Evolutionary conservation across 495 filamentous ascomycete species (phyloP).

Genomic region (Achaetomiella virescens): DNA sequence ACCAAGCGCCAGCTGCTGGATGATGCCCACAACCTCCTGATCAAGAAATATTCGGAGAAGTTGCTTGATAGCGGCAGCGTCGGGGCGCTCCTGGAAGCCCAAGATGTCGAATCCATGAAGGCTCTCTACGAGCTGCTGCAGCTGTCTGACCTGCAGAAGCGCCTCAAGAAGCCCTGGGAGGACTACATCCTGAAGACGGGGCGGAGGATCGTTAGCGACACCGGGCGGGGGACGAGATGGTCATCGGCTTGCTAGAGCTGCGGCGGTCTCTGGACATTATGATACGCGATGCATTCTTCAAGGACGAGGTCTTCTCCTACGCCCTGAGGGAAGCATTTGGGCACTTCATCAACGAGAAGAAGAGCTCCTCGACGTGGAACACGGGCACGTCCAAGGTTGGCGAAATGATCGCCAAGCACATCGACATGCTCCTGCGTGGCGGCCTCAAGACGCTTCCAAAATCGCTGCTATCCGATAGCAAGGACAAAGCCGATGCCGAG

Average conservation of each 20-base stretch:
- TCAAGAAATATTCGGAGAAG: slow-evolving; percentile 53
- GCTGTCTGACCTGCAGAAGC: slow-evolving; percentile 53
- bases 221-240: slow-evolving; percentile 75
- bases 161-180: slow-evolving; percentile 66
- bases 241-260: slow-evolving; percentile 71
- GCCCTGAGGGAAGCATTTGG: slow-evolving; percentile 78
- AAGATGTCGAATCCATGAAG: slow-evolving; percentile 59
- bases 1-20: slow-evolving; percentile 71
- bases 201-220: slow-evolving; percentile 70
- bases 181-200: slow-evolving; percentile 74
- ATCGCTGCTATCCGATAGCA: slow-evolving; percentile 45
- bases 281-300: slow-evolving; percentile 64
- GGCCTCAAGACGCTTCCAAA: slow-evolving; percentile 74
- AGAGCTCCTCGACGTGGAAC: slow-evolving; percentile 60
- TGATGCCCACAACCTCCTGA: slow-evolving; percentile 60
- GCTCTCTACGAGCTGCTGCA: slow-evolving; percentile 74
- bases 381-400: slow-evolving; percentile 88
- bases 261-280: slow-evolving; percentile 73
- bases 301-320: slow-evolving; percentile 66
- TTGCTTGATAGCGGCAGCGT: slow-evolving; percentile 59
- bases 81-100: slow-evolving; percentile 58
- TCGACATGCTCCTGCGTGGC: slow-evolving; percentile 81
- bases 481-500: slow-evolving; percentile 46
- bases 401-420: slow-evolving; percentile 97
- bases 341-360: slow-evolving; percentile 81